Evolutionary conservation across 805 yeast species (phyloP), one percentile per base, ranked within the genome.

Genomic region (Barnettozyma siamensis): DNA sequence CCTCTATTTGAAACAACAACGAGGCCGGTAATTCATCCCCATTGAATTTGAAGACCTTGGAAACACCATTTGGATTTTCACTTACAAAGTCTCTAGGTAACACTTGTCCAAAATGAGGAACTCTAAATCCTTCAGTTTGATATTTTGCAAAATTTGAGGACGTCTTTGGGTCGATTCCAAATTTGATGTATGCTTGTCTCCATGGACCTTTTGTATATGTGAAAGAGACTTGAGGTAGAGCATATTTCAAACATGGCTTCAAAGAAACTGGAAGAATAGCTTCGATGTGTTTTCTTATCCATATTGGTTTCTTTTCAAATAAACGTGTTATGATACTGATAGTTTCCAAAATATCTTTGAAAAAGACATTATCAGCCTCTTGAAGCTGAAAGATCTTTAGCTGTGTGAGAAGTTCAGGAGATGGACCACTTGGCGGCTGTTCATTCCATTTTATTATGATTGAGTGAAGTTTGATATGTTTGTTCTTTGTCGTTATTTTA

Each of bases 201-300:
- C 96, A 93, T 0, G 98, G 99, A 0, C 99, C 99, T 54, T 83
- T 84, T 29, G 83, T 78, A 58, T 80, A 84, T 32, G 87, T 73
- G 58, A 79, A 93, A 0, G 96, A 74, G 0, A 88, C 83, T 58
- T 85, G 82, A 0, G 98, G 95, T 37, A 93, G 60, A 0, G 96
- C 94, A 47, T 75, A 80, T 51, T 83, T 80, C 33, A 91, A 48
- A 55, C 77, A 54, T 60, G 59, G 51, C 60, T 64, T 48, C 60
- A 65, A 42, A 53, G 67, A 46, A 18, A 59, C 55, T 0, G 86
- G 82, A 3, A 80, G 65, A 38, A 79, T 65, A 7, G 71, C 67
- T 42, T 66, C 69, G 18, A 89, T 58, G 48, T 85, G 94, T 48
- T 83, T 74, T 42, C 96, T 72, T 1, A 89, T 73, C 95, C 96